Evolutionary conservation across 345 rosid genomes (phyloP), one percentile per base, ranked within the genome.

Genomic region (Euclidium syriacum): DNA sequence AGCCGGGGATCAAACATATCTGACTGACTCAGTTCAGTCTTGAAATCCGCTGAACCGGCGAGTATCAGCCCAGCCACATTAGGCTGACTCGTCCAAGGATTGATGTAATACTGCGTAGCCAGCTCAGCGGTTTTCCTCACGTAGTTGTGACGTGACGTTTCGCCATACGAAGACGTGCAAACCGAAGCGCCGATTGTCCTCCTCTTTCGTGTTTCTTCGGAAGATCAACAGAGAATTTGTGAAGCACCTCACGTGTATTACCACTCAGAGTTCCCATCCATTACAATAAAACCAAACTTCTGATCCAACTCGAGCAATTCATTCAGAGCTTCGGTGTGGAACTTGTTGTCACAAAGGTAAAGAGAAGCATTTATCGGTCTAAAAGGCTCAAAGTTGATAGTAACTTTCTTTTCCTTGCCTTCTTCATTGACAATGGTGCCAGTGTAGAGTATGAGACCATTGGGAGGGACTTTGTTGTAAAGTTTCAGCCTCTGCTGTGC

Each of bases 201-300:
- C 72, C 75, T 70, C 79, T 65, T 19, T 72, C 73, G 12, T 75
- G 75, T 53, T 75, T 70, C 65, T n/a, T n/a, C n/a, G n/a, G n/a
- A n/a, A n/a, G n/a, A n/a, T n/a, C n/a, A n/a, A n/a, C n/a, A n/a
- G n/a, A n/a, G n/a, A n/a, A n/a, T n/a, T n/a, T n/a, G n/a, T n/a
- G n/a, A n/a, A n/a, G n/a, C n/a, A n/a, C n/a, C n/a, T n/a, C n/a
- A n/a, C n/a, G n/a, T n/a, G n/a, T n/a, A n/a, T n/a, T n/a, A n/a
- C n/a, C n/a, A n/a, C 54, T 75, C n/a, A 68, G 75, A 6, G 27
- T 70, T 71, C 14, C 79, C 79, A 27, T 71, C 75, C 59, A 65
- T 66, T 16, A 75, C 68, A 12, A 44, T 44, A 11, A 44, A 18
- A 1, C 51, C 51, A 17, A 44, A 44, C 51, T 44, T 44, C n/a